phyloP scores from a whole-genome alignment of 2,329 filamentous ascomycete genomes.

The Pezicula carpinea region DNA sequence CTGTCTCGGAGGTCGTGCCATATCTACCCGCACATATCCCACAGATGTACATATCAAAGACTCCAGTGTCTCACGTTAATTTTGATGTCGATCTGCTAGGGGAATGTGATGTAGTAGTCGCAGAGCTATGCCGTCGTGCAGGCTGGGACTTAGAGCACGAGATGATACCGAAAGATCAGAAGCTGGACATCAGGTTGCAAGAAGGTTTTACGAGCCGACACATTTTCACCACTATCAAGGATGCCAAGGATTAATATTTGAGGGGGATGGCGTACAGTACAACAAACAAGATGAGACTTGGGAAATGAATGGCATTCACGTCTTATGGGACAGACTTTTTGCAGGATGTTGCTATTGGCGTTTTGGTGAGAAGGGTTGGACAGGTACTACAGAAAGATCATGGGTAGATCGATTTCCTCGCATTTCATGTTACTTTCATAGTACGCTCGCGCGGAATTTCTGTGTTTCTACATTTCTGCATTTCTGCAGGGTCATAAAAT shows the following conservation, averaged over 20 bases:
- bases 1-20: slow-evolving; percentile 86
- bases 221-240: slow-evolving; percentile 29
- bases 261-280: too few relatives aligned
- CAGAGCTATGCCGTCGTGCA: slow-evolving; percentile 76
- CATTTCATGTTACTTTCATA: too few relatives aligned
- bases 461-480: too few relatives aligned
- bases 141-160: slow-evolving; percentile 78
- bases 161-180: slow-evolving; percentile 70
- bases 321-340: not conserved
- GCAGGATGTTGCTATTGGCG: too few relatives aligned
- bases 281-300: too few relatives aligned
- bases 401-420: too few relatives aligned
- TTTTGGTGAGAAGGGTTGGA: too few relatives aligned
- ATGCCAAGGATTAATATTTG: not conserved
- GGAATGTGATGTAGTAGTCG: slow-evolving; percentile 86
- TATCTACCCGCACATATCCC: slow-evolving; percentile 75
- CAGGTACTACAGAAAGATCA: too few relatives aligned
- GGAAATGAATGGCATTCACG: not conserved
- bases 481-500: too few relatives aligned
- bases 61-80: slow-evolving; percentile 81
- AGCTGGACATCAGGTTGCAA: slow-evolving; percentile 48
- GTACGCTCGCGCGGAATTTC: too few relatives aligned
- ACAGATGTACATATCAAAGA: slow-evolving; percentile 84
- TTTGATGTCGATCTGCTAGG: slow-evolving; percentile 97
- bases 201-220: slow-evolving; percentile 43